Evolutionary conservation across 257 asterid genomes (phyloP), one percentile per base, ranked within the genome.

Genomic region (Lantana camara): DNA sequence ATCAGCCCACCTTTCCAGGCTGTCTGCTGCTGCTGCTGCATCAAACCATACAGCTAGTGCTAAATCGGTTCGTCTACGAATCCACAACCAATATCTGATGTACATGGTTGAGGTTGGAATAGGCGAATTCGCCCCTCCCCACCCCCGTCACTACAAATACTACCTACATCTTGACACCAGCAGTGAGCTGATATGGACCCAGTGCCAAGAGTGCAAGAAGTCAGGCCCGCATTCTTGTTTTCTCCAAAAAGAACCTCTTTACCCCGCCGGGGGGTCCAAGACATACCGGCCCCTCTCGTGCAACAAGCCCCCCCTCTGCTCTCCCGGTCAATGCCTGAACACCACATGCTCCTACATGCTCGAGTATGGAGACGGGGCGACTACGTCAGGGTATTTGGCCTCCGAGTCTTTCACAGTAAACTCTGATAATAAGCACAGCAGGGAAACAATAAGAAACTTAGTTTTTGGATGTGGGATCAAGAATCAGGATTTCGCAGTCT

Each of bases 381-480:
- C 2, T 8, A 38, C 71, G 8, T 15, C 7, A 1, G 70, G 66
- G 4, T 37, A 40, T 17, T 32, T 59, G 2, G 73, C 64, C 0
- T 20, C 14, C 0, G 66, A 71, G 21, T 7, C 20, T 16, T 19
- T 63, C 20, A 49, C 61, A 1, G 53, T 71, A 7, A 24, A 14
- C 10, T 42, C 69, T 1, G 47, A 41, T 42, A 13, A 23, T 0
- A 34, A 42, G 5, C 5, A 27, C 15, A 30, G 13, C 22, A 15
- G 19, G 3, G 67, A 35, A 14, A 53, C 56, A 1, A 8, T 62
- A 15, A 5, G 22, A 10, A 17, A 60, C 5, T 23, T 57, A 0
- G 72, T 71, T 1, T 71, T 71, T 9, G 72, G 76, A 1, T 71
- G 77, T 41, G 72, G 77, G 9, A 59, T 72, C 6, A 2, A 24